phyloP scores from a whole-genome alignment of 495 filamentous ascomycete species.

The Aspergillus diversus region DNA sequence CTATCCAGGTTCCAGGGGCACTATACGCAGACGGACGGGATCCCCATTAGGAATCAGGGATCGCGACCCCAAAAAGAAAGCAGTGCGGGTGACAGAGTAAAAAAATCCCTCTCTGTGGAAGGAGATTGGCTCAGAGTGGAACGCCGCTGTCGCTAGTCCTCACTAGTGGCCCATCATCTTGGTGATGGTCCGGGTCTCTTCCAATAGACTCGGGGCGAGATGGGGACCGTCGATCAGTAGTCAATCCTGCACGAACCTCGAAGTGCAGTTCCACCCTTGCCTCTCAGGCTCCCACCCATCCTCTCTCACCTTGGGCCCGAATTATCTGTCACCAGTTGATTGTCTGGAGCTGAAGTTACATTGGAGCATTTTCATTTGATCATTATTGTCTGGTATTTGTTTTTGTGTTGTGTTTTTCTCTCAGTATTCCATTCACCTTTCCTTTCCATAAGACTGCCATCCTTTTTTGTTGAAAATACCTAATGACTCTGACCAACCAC shows the following conservation, averaged over 20 bases:
- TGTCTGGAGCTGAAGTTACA: neutral
- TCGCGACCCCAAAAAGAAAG: no score
- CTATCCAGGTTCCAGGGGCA: no score
- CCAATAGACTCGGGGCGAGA: constrained; percentile 1
- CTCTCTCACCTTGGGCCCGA: neutral
- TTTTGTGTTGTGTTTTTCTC: no score
- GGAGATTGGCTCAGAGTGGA: neutral
- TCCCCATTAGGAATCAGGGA: no score
- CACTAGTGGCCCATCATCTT: constrained; percentile 8
- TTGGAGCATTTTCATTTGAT: constrained; percentile 1
- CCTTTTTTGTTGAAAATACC: neutral
- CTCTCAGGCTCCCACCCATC: no score
- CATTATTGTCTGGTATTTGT: neutral
- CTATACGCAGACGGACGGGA: no score
- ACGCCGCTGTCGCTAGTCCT: neutral
- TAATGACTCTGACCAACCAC: neutral
- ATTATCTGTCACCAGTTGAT: neutral
- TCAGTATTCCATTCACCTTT: no score
- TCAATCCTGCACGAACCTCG: neutral
- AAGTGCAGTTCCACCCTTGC: no score
- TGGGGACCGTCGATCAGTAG: constrained; percentile 6
- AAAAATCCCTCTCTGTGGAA: constrained; percentile 1
- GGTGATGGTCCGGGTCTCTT: neutral
- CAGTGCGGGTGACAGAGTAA: no score
- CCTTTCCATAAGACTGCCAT: no score